Conservation (phyloP, 352 stramenopile species). For the Globisporangium camurandrum region DNA sequence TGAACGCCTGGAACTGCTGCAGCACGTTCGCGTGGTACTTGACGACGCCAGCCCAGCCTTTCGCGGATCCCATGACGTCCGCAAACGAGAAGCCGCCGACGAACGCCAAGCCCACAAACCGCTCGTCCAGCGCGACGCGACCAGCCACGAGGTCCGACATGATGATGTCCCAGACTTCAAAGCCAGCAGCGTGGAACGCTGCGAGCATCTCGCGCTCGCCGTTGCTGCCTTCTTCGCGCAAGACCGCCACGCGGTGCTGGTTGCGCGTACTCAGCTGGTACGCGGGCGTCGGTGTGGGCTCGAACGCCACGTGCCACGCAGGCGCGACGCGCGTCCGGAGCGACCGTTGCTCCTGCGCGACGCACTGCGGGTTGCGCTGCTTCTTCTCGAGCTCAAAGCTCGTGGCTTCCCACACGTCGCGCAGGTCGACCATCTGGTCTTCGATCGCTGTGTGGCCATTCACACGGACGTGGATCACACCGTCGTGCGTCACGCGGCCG, state of each 20-base stretch:
- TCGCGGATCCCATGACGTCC: slow-evolving; percentile 98
- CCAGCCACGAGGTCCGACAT: slow-evolving; percentile 95
- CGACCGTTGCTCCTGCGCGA: slow-evolving; percentile 90
- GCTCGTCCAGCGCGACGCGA: slow-evolving; percentile 86
- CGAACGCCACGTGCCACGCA: slow-evolving; percentile 89
- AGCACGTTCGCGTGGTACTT: slow-evolving; percentile 95
- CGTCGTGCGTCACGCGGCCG: slow-evolving; percentile 81
- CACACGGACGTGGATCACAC: slow-evolving; percentile 88
- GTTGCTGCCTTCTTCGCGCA: slow-evolving; percentile 98
- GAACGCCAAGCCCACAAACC: slow-evolving; percentile 97
- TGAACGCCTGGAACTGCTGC: slow-evolving; percentile 96
- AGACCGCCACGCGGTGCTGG: slow-evolving; percentile 93
- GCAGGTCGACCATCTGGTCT: slow-evolving; percentile 77
- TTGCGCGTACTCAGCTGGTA: slow-evolving; percentile 69
- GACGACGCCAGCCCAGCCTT: slow-evolving; percentile 97
- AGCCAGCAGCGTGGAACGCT: slow-evolving; percentile 95
- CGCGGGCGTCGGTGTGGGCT: slow-evolving; percentile 72
- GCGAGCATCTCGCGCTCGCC: slow-evolving; percentile 98
- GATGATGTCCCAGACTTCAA: slow-evolving; percentile 98
- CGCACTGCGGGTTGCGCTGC: slow-evolving; percentile 95
- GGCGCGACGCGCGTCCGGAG: slow-evolving; percentile 83
- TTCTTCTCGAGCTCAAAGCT: slow-evolving; percentile 97
- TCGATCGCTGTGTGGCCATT: slow-evolving; percentile 74
- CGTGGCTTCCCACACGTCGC: slow-evolving; percentile 98
- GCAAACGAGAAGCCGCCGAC: slow-evolving; percentile 99